Base-by-base conservation (phyloP, 805 yeast genomes). In the Wickerhamomyces xylosicus region DNA sequence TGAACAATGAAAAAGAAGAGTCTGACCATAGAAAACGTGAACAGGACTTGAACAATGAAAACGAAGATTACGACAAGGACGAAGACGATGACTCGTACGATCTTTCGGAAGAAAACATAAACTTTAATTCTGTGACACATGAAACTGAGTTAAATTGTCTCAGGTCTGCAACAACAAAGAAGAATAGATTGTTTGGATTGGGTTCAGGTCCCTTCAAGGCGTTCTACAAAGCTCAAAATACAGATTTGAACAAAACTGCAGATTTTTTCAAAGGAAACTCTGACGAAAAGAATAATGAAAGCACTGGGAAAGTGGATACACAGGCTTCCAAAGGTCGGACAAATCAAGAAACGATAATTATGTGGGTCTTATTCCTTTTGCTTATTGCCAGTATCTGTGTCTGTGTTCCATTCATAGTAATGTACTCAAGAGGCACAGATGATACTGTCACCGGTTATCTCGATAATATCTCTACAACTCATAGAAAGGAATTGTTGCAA, bases 371-470 rank as follows among this genome's bases (percentile, higher is more conserved):
- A 15, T 35, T 47, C 34, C 43, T 47, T 3, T 19, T 42, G 2
- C 35, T 53, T 19, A 41, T 52, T 41, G 34, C 39, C 5, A 14
- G 42, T 3, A 13, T 31, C 15, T 49, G 53, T 35, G 31, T 41
- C 0, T 43, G 46, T 20, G 33, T 49, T 31, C 56, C 56, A 3
- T 36, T 49, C 11, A n/a, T 44, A 4, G 46, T 59, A 2, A 45
- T 59, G 2, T 52, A 57, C 19, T 44, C 60, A 1, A 46, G 54
- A 28, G 71, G 71, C 0, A 59, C 66, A 1, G 55, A 49, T 33
- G 20, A 37, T 1, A 39, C 54, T 5, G 58, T 59, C 3, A 34
- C 37, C 16, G 52, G 42, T 1, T 67, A 57, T 41, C 56, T 66
- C 41, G 36, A 43, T 1, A 47, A 54, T 25, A 49, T 54, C n/a